Conservation (phyloP, 2,329 filamentous ascomycete genomes). For the Fusarium concolor region DNA sequence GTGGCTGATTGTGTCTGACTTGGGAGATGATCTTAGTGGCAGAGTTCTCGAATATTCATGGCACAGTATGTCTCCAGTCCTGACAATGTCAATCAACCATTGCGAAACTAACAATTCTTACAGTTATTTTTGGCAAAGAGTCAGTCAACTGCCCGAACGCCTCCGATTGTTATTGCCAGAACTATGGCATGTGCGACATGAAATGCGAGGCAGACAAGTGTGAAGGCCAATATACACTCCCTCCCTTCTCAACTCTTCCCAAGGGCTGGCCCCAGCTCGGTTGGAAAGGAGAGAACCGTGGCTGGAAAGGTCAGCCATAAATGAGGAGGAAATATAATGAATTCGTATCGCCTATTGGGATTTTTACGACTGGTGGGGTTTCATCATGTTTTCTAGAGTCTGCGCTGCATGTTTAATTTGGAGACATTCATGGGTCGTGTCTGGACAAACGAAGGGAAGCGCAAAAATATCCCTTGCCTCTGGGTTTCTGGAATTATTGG, state of each 20-base stretch:
- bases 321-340: constrained; percentile 2
- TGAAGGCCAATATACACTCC: constrained; percentile 68
- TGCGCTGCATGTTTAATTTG: constrained; percentile 7
- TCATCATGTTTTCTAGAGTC: constrained; percentile 11
- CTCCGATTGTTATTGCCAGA: constrained; percentile 73
- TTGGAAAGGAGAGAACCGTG: constrained; percentile 46
- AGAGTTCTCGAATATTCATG: constrained; percentile 74
- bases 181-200: constrained; percentile 70
- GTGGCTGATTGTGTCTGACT: constrained; percentile 68
- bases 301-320: constrained; percentile 43
- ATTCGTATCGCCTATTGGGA: background rate
- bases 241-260: constrained; percentile 67
- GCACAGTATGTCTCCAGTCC: constrained; percentile 64
- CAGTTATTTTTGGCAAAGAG: constrained; percentile 69
- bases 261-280: constrained; percentile 66
- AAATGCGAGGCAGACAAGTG: constrained; percentile 61
- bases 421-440: constrained; percentile 7
- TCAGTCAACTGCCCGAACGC: constrained; percentile 71
- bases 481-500: constrained; percentile 34
- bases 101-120: constrained; percentile 24
- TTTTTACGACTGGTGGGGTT: constrained; percentile 28
- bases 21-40: constrained; percentile 67
- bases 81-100: background rate
- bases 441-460: background rate
- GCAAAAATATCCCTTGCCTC: constrained; percentile 14